These are phyloP conservation scores for Neurospora sp. DNA, from an alignment of 495 filamentous ascomycete species.

Conservation along the genomic window DNA sequence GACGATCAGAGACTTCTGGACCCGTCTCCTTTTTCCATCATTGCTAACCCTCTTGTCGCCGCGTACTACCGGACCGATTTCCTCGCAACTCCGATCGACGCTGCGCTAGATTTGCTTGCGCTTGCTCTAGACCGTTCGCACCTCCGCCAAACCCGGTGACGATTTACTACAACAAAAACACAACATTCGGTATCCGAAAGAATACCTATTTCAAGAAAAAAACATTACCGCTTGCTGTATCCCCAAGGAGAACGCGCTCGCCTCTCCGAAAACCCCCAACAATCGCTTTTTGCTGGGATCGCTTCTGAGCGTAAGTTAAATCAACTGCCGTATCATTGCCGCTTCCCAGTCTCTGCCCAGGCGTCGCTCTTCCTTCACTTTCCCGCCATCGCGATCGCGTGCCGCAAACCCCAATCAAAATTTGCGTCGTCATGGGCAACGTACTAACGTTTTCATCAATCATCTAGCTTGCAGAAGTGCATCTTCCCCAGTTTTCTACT, in stretches of 20 bases:
- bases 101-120: slow-evolving; percentile 8
- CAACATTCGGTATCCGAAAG: slow-evolving; percentile 10
- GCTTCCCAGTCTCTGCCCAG: not conserved
- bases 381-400: not conserved
- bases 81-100: slow-evolving; percentile 7
- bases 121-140: slow-evolving; percentile 10
- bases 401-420: not conserved
- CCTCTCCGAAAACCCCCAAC: not conserved
- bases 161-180: slow-evolving; percentile 12
- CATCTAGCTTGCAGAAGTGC: slow-evolving; percentile 16
- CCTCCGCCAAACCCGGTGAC: slow-evolving; percentile 16
- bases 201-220: slow-evolving; percentile 1
- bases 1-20: not conserved
- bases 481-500: slow-evolving; percentile 14
- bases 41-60: slow-evolving; percentile 10
- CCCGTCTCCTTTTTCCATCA: slow-evolving; percentile 1
- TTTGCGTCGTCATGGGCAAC: not conserved
- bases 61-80: slow-evolving; percentile 6
- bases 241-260: not conserved
- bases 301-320: slow-evolving; percentile 19
- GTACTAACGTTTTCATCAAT: not conserved
- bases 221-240: slow-evolving; percentile 1
- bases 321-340: not conserved
- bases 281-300: slow-evolving; percentile 23
- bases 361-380: not conserved